Conservation (phyloP, 306 rosid genomes). For the Neltuma alba region DNA sequence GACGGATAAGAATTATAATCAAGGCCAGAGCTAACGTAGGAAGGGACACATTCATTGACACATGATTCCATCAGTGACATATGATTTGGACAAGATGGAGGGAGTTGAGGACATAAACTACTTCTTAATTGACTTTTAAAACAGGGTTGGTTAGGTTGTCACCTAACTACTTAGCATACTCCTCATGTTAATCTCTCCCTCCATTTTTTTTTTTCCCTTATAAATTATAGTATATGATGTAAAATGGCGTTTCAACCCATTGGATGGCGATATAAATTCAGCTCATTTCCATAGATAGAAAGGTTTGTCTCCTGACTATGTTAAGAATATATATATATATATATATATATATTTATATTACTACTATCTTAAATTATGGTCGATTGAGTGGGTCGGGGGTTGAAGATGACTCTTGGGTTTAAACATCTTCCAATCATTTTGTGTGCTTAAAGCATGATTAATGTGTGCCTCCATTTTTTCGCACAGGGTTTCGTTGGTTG, state of each 20-base stretch:
- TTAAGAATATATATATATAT: no score
- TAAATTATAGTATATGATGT: not conserved
- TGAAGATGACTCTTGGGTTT: not conserved
- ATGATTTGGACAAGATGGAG: not conserved
- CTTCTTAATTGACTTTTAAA: not conserved
- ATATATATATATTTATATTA: no score
- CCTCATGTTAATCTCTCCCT: not conserved
- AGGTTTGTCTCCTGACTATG: no score
- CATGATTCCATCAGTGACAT: not conserved
- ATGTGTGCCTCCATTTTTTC: no score
- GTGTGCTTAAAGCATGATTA: not conserved
- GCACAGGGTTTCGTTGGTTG: no score
- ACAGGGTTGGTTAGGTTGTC: constrained; percentile 13
- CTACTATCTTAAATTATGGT: not conserved
- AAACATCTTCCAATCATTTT: not conserved
- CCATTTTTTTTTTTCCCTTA: not conserved
- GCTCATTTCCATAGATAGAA: no score
- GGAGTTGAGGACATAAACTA: not conserved
- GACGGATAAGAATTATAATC: no score
- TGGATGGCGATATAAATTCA: not conserved
- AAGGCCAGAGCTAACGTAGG: not conserved
- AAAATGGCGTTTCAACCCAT: not conserved
- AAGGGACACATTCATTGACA: not conserved
- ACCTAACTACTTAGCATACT: not conserved
- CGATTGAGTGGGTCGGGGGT: not conserved